phyloP scores from a whole-genome alignment of 164 flowering plant species.

The Liriodendron chinense region DNA sequence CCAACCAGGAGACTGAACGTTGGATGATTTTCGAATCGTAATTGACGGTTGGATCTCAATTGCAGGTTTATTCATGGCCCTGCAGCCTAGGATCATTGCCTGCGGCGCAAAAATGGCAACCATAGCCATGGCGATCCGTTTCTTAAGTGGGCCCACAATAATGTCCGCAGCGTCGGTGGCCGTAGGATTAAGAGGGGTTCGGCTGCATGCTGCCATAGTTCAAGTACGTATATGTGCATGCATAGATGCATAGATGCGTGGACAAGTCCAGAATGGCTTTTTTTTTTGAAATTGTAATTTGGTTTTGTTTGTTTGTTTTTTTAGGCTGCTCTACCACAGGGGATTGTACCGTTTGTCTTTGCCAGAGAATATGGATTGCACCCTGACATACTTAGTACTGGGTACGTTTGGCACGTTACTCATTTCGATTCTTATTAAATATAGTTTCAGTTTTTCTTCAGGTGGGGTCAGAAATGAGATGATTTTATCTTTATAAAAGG shows the following conservation, averaged over 20 bases:
- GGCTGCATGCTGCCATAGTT: conserved; percentile 54
- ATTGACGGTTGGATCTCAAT: not conserved
- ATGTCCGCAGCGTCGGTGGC: conserved; percentile 60
- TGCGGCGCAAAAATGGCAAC: conserved; percentile 56
- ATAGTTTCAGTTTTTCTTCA: not conserved
- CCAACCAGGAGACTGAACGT: not conserved
- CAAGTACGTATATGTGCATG: conserved; percentile 29
- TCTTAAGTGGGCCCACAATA: conserved; percentile 48
- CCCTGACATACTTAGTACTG: conserved; percentile 66
- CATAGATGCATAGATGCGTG: not conserved
- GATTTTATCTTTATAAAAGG: too few relatives aligned
- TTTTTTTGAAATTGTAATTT: not conserved
- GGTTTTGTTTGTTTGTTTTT: not conserved
- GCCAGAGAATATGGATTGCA: conserved; percentile 67
- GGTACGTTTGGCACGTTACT: conserved; percentile 28
- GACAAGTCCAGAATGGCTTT: not conserved
- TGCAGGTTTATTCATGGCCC: conserved; percentile 75
- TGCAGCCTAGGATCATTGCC: conserved; percentile 57
- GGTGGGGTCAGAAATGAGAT: too few relatives aligned
- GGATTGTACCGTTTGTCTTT: conserved; percentile 69
- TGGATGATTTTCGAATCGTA: too few relatives aligned
- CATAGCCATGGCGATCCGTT: conserved; percentile 51
- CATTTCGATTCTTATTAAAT: not conserved
- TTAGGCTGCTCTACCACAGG: conserved; percentile 73
- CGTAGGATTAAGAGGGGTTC: conserved; percentile 44